Conservation (phyloP, 345 rosid genomes). For the Jatropha curcas region DNA sequence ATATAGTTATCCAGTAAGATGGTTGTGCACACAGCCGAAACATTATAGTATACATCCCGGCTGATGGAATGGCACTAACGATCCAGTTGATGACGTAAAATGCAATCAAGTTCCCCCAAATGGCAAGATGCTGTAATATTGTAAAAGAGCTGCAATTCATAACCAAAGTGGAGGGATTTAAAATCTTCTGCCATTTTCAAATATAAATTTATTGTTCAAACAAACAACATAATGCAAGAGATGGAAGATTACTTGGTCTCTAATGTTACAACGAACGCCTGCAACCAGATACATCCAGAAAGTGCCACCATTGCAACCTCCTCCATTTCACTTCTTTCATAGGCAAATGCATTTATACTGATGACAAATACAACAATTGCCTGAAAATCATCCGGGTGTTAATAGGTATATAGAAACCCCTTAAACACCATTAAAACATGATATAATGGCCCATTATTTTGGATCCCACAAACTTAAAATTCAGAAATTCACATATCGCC, state of each 20-base stretch:
- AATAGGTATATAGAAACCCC: neutral
- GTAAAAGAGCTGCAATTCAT: conserved; percentile 80
- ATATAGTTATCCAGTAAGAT: conserved; percentile 84
- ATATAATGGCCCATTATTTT: neutral
- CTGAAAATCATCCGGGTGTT: conserved; percentile 45
- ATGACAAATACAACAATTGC: conserved; percentile 85
- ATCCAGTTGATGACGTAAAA: conserved; percentile 82
- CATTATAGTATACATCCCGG: conserved; percentile 95
- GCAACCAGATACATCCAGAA: conserved; percentile 98
- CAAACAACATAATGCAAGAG: neutral
- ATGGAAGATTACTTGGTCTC: conserved; percentile 81
- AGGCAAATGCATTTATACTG: conserved; percentile 80
- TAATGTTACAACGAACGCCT: conserved; percentile 86
- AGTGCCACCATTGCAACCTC: conserved; percentile 95
- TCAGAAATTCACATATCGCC: neutral
- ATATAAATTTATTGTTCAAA: neutral
- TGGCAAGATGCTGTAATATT: conserved; percentile 78
- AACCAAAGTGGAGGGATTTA: conserved; percentile 8
- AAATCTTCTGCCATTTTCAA: neutral
- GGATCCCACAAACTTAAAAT: conserved; percentile 1
- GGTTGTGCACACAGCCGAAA: conserved; percentile 85
- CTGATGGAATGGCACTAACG: conserved; percentile 78
- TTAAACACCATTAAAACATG: neutral
- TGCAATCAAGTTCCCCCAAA: conserved; percentile 85
- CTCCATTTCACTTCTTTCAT: conserved; percentile 95